Conservation (phyloP, 148 eudicot genomes). For the Rhododendron vialii region DNA sequence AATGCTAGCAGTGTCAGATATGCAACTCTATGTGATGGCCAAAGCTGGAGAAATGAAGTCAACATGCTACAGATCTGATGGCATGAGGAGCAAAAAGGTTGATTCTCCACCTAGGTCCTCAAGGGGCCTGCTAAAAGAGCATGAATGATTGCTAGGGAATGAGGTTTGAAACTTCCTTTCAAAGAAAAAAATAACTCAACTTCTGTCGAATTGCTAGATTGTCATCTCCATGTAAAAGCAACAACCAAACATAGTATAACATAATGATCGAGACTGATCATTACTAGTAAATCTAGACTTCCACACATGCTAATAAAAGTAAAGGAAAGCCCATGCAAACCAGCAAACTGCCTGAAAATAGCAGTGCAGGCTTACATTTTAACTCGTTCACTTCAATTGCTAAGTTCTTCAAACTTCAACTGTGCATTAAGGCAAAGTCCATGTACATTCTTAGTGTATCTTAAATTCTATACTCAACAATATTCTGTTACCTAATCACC, state of each 20-base stretch:
- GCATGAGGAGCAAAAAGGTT: constrained; percentile 10
- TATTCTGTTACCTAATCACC: background rate
- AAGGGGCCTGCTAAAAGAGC: constrained; percentile 61
- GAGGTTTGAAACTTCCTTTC: constrained; percentile 25
- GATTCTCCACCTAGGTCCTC: constrained; percentile 27
- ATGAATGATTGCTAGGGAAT: constrained; percentile 16
- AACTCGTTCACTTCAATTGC: background rate
- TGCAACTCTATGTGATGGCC: no score
- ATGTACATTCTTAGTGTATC: background rate
- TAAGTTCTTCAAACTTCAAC: background rate
- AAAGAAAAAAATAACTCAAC: background rate
- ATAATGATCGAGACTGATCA: background rate
- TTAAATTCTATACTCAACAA: background rate
- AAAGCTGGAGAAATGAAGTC: no score
- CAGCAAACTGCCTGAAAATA: background rate
- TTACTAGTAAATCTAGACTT: background rate
- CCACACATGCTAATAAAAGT: background rate
- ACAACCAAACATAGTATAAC: background rate
- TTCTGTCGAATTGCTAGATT: background rate
- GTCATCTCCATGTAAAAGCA: background rate
- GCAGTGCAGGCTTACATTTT: background rate
- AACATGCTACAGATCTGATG: no score
- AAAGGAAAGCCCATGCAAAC: background rate
- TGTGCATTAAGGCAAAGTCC: background rate
- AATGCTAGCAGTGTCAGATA: no score